Base-by-base conservation (phyloP, 2,329 filamentous ascomycete genomes). In the Zymoseptoria passerinii region DNA sequence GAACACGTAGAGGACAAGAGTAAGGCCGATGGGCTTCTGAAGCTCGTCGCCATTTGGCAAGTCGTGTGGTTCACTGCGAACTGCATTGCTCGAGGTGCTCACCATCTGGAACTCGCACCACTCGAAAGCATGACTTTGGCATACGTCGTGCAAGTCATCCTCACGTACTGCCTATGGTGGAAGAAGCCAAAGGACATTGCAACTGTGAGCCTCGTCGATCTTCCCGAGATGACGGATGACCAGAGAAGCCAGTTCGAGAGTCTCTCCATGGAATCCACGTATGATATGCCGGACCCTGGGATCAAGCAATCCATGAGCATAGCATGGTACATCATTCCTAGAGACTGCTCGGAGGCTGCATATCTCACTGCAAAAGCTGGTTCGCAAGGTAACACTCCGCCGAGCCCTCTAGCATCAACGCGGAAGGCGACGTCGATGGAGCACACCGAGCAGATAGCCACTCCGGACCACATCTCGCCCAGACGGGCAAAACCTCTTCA, bases 81-180 rank as follows among this genome's bases (percentile, higher is more conserved):
- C 52, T 67, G 66, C 50, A 68, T 71, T 35, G 69, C 70, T 63
- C 63, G 71, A 48, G 56, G 63, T 8, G 65, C 59, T 7, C 71
- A 74, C 57, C 28, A 61, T 3, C 65, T 75, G 19, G 68, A 70
- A 7, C 66, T 75, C 2, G 68, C 70, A 16, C 70, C 69, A 16
- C 63, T 75, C 1, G 73, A 75, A 52, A 66, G 71, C 6, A 73
- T 72, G 66, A 70, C 72, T 5, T 63, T 74, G 9, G 70, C 70
- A 35, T 73, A 73, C 54, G 68, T 75, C n/a, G 68, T 71, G 20
- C 65, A 71, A 18, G 69, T 73, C 57, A 66, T 68, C 0, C 61
- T 70, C 8, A 72, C 72, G 3, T 72, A 72, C 55, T 68, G 68
- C 56, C 70, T 70, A 52, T 75, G 73, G 72, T 71, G 71, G 65